Percentiles rank a stretch among this genome's conserved stretches.
Evolutionary conservation across 768 basidiomycete species (phyloP).

Genomic region (Rhodotorula graminis): DNA sequence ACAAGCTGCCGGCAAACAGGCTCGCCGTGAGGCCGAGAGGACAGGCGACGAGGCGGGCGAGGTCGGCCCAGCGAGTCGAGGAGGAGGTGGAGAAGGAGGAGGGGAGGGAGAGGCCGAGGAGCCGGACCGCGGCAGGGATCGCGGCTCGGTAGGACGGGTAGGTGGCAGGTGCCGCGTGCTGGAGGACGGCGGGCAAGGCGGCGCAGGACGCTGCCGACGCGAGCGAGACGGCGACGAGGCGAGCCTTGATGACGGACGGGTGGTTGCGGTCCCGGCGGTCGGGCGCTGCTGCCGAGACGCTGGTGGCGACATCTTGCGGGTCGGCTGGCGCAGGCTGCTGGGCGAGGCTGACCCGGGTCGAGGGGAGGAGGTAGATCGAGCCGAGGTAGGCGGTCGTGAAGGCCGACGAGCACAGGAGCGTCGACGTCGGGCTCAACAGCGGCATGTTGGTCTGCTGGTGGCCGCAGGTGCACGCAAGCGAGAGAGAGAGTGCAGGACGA

Average conservation of each 20-base stretch:
- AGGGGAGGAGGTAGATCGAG: slow-evolving; percentile 70
- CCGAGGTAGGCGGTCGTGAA: slow-evolving; percentile 72
- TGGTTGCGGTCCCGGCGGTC: slow-evolving; percentile 65
- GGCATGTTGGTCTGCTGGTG: slow-evolving; percentile 4
- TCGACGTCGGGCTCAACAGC: not conserved
- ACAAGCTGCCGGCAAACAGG: slow-evolving; percentile 48
- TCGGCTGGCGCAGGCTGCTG: slow-evolving; percentile 42
- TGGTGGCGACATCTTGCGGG: slow-evolving; percentile 39
- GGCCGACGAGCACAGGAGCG: slow-evolving; percentile 52
- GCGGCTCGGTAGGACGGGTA: slow-evolving; percentile 9
- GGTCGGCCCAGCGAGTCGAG: not conserved
- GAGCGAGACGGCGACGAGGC: slow-evolving; percentile 61
- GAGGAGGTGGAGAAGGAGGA: slow-evolving; percentile 13
- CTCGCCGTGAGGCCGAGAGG: slow-evolving; percentile 46
- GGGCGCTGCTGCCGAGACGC: slow-evolving; percentile 47
- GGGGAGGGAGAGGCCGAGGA: slow-evolving; percentile 27
- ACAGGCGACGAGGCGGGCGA: slow-evolving; percentile 26
- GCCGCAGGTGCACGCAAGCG: no score
- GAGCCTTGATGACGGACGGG: slow-evolving; percentile 73
- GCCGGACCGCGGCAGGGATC: slow-evolving; percentile 8
- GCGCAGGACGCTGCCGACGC: slow-evolving; percentile 34
- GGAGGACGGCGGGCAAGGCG: slow-evolving; percentile 12
- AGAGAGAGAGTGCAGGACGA: not conserved
- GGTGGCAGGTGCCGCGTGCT: slow-evolving; percentile 1
- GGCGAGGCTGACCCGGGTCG: slow-evolving; percentile 52